Evolutionary conservation across 805 yeast genomes (phyloP).

Genomic region (Yamadazyma akitaensis): DNA sequence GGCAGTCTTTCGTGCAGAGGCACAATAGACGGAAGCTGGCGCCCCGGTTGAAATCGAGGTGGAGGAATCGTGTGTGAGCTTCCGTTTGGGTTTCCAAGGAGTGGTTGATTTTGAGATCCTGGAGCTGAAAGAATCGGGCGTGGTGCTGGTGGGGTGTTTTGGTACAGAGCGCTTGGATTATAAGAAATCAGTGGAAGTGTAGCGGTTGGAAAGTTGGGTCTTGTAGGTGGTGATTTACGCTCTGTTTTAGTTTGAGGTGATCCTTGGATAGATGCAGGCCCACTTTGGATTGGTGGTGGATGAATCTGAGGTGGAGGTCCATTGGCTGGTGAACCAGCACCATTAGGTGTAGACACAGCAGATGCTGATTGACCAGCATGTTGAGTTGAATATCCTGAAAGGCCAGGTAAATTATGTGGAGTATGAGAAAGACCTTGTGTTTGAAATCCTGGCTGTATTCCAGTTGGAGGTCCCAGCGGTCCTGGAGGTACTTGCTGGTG

Average conservation of each 20-base stretch:
- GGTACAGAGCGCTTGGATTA: neutral
- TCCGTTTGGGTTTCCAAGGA: neutral
- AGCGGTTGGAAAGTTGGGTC: neutral
- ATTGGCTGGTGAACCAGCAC: neutral
- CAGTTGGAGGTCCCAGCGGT: neutral
- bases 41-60: neutral
- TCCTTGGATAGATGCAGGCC: neutral
- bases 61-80: constrained; percentile 3
- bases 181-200: constrained; percentile 1
- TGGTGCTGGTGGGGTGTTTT: neutral
- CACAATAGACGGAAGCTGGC: neutral
- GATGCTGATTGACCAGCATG: neutral
- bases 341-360: neutral
- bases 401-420: neutral
- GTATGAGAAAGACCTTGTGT: neutral
- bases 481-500: neutral
- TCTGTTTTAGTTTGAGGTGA: neutral
- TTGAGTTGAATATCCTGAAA: neutral
- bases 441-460: neutral
- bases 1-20: neutral
- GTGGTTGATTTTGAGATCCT: neutral
- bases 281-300: neutral
- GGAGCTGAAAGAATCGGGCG: neutral
- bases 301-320: neutral
- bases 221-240: neutral